Evolutionary conservation across 192 early-diverging fungal genomes (phyloP), one percentile per base, ranked within the genome.

Genomic region (Chytriomyces confervae): DNA sequence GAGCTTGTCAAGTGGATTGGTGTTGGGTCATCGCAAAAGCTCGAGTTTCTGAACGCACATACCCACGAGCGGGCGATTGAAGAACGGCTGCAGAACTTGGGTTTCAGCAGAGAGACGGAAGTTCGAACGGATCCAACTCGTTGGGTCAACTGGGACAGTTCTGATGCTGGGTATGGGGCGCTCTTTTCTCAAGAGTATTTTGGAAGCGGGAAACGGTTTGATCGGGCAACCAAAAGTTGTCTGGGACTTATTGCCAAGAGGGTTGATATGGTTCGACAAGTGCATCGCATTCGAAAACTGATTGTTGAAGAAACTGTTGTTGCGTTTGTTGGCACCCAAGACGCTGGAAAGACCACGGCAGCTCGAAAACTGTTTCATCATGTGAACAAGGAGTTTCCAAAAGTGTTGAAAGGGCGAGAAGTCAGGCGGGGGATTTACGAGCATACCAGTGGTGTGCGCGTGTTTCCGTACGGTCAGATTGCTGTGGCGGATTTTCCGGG

Each of bases 291-390:
- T 16, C 71, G 78, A n/a, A 62, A 66, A 45, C 53, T 79, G 8
- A 79, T 79, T 61, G 78, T 79, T 7, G 78, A 79, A 48, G 78
- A 79, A 46, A 79, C 78, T 49, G 78, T 79, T 8, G 78, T 79
- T 50, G 78, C 78, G 8, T 75, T 79, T 44, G 78, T 79, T 10
- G 78, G 78, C 23, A 79, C 78, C 7, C 78, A 79, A 48, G 78
- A 79, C 51, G 66, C 71, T 5, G 78, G 78, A 9, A 79, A 79
- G 62, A 79, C 78, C 11, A 79, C 78, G n/a, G 78, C 71, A 7
- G 78, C 78, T n/a, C 61, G 78, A 43, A 65, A 66, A 29, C 63
- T 79, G 50, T 79, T 79, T 69, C n/a, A 47, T 5, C 78, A 79
- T 72, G 78, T 79, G 49, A 73, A 79, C 36, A 73, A 69, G 66